Conservation (phyloP, 31 red algal species). For the Porphyra umbilicalis region DNA sequence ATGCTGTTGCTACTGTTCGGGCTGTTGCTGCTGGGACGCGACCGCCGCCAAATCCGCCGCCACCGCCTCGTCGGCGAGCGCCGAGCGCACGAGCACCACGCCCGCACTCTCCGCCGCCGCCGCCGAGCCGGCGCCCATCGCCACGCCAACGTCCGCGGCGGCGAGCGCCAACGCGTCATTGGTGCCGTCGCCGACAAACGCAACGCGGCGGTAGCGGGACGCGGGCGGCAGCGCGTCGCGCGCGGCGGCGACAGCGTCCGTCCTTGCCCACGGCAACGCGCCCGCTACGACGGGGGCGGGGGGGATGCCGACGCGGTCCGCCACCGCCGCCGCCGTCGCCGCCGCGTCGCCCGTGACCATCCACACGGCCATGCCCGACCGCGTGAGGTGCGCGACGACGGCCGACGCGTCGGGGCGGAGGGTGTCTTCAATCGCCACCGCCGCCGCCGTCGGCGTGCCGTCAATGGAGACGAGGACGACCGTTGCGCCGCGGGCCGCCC, state of each 20-base stretch:
- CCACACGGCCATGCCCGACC: not conserved
- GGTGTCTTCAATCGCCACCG: slow-evolving; percentile 36
- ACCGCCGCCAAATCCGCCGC: slow-evolving; percentile 20
- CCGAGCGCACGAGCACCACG: slow-evolving; percentile 28
- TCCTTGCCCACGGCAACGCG: slow-evolving; percentile 23
- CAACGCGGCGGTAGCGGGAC: not conserved
- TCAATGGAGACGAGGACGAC: slow-evolving; percentile 23
- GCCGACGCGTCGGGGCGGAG: slow-evolving; percentile 20
- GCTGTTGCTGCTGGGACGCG: slow-evolving; percentile 24
- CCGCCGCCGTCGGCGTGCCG: not conserved
- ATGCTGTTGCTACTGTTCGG: no score
- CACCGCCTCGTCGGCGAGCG: slow-evolving; percentile 7
- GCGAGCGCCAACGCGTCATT: slow-evolving; percentile 71
- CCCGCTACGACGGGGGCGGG: slow-evolving; percentile 13
- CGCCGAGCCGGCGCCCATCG: slow-evolving; percentile 21
- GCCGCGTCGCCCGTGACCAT: slow-evolving; percentile 45
- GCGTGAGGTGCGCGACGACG: slow-evolving; percentile 3
- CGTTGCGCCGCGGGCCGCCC: slow-evolving; percentile 12
- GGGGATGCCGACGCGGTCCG: slow-evolving; percentile 16
- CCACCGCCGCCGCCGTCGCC: slow-evolving; percentile 28
- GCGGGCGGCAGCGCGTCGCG: slow-evolving; percentile 7
- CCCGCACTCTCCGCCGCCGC: slow-evolving; percentile 38
- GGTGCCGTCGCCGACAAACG: slow-evolving; percentile 65
- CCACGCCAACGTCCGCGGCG: slow-evolving; percentile 28
- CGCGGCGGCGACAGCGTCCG: not conserved